Evolutionary conservation across 2,329 filamentous ascomycete genomes (phyloP), one percentile per base, ranked within the genome.

Genomic region (Hypoxylon sp.): DNA sequence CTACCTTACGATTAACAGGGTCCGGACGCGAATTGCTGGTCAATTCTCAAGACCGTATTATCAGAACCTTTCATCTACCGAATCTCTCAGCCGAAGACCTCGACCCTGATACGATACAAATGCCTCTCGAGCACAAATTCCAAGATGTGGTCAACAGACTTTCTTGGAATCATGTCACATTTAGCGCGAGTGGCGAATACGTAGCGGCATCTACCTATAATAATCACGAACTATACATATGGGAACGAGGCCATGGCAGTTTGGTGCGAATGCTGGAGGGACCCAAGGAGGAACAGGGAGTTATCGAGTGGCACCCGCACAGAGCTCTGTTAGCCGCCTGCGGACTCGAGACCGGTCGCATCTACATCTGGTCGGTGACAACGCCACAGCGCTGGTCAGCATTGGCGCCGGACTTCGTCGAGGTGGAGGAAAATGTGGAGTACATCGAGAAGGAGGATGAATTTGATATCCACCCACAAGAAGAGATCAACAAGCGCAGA

Each of bases 211-310:
- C 91, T 17, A 97, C 94, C 2, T 96, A 91, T 71, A 97, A 97
- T 79, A 99, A 99, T 67, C 92, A 97, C 64, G 93, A 99, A 72
- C 89, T 99, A 58, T 97, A 97, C 72, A 92, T 97, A 19, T 97
- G 93, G 94, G 94, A 99, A 73, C 86, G 94, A 45, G 89, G 88
- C 47, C 91, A 95, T 65, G 94, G 94, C 40, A 96, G 91, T 71
- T 76, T 99, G 49, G 92, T 97, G 43, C 95, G 96, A 71, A 99
- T 99, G 76, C 80, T 99, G 27, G 95, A 99, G 70, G 93, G 94
- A 0, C 92, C 93, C 1, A 95, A 95, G 66, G 94, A 99, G 73
- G 95, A 99, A 72, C 85, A 97, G 55, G 93, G 93, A 1, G 89
- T 95, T 3, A 92, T 99, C 17, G 94, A 99, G 73, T 99, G 94